A percentile compares a stretch with the other conserved stretches of the same genome.
phyloP scores from a whole-genome alignment of 2,329 filamentous ascomycete species.

The Hymenotorrendiella dingleyae region DNA sequence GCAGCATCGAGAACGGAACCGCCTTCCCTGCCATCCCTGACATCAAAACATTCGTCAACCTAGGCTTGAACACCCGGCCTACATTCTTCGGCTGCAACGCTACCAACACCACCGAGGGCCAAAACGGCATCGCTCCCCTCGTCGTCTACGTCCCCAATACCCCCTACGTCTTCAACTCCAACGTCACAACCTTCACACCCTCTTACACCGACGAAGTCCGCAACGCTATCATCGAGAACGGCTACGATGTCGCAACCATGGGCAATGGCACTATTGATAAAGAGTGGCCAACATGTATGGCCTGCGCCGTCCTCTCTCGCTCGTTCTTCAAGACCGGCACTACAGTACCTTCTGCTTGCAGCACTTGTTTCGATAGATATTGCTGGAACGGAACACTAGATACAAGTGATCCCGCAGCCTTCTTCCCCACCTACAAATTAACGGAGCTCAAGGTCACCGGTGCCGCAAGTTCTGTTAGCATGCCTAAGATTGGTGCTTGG shows the following conservation, averaged over 20 bases:
- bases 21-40: conserved; percentile 69
- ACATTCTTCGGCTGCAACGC: conserved; percentile 77
- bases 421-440: conserved; percentile 23
- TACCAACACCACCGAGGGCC: conserved; percentile 48
- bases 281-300: conserved; percentile 78
- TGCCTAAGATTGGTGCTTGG: conserved; percentile 1
- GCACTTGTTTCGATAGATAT: conserved; percentile 70
- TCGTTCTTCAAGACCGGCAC: conserved; percentile 68
- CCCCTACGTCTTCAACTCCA: conserved; percentile 71
- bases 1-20: conserved; percentile 57
- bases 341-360: conserved; percentile 64
- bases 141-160: conserved; percentile 85
- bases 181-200: conserved; percentile 71
- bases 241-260: conserved; percentile 76
- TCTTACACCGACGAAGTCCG: conserved; percentile 60
- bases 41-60: conserved; percentile 71
- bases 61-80: conserved; percentile 66
- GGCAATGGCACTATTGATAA: conserved; percentile 70
- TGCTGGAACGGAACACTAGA: conserved; percentile 74
- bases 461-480: neutral
- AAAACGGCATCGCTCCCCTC: conserved; percentile 47
- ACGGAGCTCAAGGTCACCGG: conserved; percentile 6
- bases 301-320: conserved; percentile 77
- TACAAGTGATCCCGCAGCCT: conserved; percentile 7
- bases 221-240: conserved; percentile 78